Conservation (phyloP, 2,329 filamentous ascomycete species). For the Colletotrichum filicis region DNA sequence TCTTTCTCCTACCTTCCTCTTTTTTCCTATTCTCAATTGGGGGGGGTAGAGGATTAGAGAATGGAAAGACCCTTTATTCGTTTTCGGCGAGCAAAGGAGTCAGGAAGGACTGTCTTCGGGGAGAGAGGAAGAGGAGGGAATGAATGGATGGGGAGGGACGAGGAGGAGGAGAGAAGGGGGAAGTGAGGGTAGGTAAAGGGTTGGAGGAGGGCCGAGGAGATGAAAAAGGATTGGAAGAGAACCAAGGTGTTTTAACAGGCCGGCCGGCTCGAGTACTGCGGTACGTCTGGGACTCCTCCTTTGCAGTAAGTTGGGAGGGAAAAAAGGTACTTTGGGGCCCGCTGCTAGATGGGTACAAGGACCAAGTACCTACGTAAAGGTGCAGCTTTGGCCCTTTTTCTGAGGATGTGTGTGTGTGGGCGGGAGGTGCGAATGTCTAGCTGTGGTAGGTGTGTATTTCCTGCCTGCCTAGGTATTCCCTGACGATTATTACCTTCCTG, state of each 20-base stretch:
- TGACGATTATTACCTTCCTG: too few species aligned
- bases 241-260: conserved; percentile 54
- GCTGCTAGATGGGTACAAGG: not conserved
- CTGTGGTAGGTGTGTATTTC: too few species aligned
- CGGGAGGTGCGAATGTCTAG: not conserved
- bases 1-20: conserved; percentile 34
- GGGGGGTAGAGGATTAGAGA: conserved; percentile 28
- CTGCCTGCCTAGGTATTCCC: too few species aligned
- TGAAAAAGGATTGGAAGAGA: conserved; percentile 66
- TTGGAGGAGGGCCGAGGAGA: conserved; percentile 65
- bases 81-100: conserved; percentile 44
- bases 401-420: not conserved
- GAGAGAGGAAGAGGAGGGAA: conserved; percentile 68
- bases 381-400: conserved; percentile 1
- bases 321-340: conserved; percentile 15
- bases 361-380: not conserved
- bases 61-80: conserved; percentile 36
- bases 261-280: not conserved
- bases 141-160: conserved; percentile 59
- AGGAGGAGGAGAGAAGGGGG: conserved; percentile 48
- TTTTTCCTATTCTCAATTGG: conserved; percentile 36
- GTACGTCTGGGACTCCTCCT: too few species aligned
- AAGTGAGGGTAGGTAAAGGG: conserved; percentile 55
- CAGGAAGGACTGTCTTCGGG: conserved; percentile 60
- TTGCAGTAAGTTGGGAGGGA: too few species aligned